Base-by-base conservation (phyloP, 1,284 basidiomycete genomes). In the Cryptococcus deneoformans region DNA sequence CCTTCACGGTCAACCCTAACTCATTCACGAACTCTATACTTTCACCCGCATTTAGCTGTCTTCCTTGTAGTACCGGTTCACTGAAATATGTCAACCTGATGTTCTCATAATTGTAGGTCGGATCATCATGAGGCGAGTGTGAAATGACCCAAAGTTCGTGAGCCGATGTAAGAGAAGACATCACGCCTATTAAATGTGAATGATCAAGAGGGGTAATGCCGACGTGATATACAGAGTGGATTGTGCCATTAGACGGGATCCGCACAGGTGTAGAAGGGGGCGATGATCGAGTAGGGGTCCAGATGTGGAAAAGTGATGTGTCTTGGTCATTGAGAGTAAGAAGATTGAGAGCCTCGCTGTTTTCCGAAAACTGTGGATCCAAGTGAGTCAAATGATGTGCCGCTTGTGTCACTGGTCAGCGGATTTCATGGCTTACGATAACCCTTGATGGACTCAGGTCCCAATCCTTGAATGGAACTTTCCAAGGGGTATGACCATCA, bases 121-220 rank as follows among this genome's bases (percentile, higher is more conserved):
- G 64, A 55, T 66, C 64, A 11, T 62, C 52, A 43, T 57, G 60
- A 6, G 64, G 64, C 7, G 57, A 60, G 54, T 66, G 64, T 35
- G 62, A 64, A 6, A 64, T 60, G 14, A 66, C 62, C 54, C 56
- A 66, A 11, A 64, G 47, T 42, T 66, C 62, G 6, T 49, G 49
- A 5, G 34, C 43, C 20, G 24, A 14, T 12, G 16, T 42, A 5
- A 5, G 20, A 14, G 60, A 60, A 12, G 58, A 59, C 46, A 60
- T 66, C 37, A 62, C 24, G 1, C 59, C 62, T 12, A 66, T 62
- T 40, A 66, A 34, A 51, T 66, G 64, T 20, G 64, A 61, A 48
- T 66, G 64, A 49, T 64, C 58, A 14, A 64, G 57, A 12, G 64
- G 64, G 10, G 64, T 62, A 14, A 64, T 59, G 7, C 64, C 64